Conservation (phyloP, 495 filamentous ascomycete species). For the Elasticomyces elasticus region DNA sequence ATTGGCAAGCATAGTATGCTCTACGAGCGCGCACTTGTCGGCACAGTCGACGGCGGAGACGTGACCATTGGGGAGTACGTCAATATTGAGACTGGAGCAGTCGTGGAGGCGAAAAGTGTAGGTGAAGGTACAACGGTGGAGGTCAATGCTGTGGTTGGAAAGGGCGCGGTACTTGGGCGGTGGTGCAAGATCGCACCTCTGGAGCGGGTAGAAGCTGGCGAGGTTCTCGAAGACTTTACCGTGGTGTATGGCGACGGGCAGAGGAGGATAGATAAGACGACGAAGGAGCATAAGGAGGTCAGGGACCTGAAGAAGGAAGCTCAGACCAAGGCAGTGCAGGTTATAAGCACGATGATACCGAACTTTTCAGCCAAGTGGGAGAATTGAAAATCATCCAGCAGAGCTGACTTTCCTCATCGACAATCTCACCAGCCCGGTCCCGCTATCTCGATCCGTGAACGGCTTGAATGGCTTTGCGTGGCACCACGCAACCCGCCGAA, state of each 20-base stretch:
- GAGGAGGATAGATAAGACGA: slow-evolving; percentile 11
- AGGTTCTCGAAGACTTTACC: slow-evolving; percentile 52
- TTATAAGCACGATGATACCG: slow-evolving; percentile 10
- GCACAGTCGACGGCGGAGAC: slow-evolving; percentile 31
- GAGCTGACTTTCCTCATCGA: no score
- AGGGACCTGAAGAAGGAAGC: slow-evolving; percentile 7
- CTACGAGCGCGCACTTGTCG: slow-evolving; percentile 47
- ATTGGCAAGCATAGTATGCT: slow-evolving; percentile 68
- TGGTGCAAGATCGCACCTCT: slow-evolving; percentile 46
- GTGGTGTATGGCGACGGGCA: slow-evolving; percentile 49
- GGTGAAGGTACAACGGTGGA: slow-evolving; percentile 56
- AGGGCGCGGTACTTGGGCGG: slow-evolving; percentile 53
- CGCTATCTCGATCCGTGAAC: no score
- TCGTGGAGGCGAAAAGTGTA: slow-evolving; percentile 52
- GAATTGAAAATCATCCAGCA: background rate
- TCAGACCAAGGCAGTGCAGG: slow-evolving; percentile 6
- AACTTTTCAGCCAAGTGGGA: slow-evolving; percentile 9
- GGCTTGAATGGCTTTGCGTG: no score
- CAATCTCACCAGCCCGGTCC: no score
- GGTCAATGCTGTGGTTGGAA: slow-evolving; percentile 49
- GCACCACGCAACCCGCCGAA: no score
- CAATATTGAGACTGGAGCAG: slow-evolving; percentile 49
- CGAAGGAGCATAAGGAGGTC: slow-evolving; percentile 5
- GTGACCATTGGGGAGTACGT: slow-evolving; percentile 49
- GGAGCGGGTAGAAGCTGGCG: slow-evolving; percentile 43